Evolutionary conservation across 352 stramenopile genomes (phyloP).

Genomic region (Globisporangium nagaii): DNA sequence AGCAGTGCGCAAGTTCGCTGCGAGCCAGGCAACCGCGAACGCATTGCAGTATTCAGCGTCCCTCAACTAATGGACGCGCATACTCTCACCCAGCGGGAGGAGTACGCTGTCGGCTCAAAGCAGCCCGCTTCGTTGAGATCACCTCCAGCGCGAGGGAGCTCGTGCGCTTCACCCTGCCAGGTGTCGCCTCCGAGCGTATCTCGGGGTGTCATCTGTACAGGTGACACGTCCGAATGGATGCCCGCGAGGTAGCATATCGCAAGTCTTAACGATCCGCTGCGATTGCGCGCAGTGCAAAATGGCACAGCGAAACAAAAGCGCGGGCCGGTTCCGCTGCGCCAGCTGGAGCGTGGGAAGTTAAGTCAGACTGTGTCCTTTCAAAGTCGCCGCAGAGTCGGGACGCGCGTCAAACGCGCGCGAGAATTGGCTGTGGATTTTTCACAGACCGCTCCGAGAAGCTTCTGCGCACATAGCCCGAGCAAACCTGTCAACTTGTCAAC

Average conservation of each 20-base stretch:
- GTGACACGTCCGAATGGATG: constrained; percentile 4
- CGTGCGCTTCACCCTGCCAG: neutral
- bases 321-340: neutral
- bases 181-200: neutral
- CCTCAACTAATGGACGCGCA: too few relatives aligned
- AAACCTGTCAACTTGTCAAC: neutral
- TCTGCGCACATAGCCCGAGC: neutral
- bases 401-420: neutral
- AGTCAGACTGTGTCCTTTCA: constrained; percentile 2
- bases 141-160: too few relatives aligned
- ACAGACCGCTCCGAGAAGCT: neutral
- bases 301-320: neutral
- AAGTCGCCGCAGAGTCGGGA: too few relatives aligned
- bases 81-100: too few relatives aligned
- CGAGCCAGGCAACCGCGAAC: too few relatives aligned
- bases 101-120: too few relatives aligned
- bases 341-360: neutral
- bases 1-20: too few relatives aligned
- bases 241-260: neutral
- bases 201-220: neutral
- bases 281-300: neutral
- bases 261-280: neutral
- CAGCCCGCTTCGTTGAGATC: too few relatives aligned
- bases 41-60: too few relatives aligned
- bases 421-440: neutral